Base-by-base conservation (phyloP, 2,329 filamentous ascomycete species). In the Penicillium sp. region DNA sequence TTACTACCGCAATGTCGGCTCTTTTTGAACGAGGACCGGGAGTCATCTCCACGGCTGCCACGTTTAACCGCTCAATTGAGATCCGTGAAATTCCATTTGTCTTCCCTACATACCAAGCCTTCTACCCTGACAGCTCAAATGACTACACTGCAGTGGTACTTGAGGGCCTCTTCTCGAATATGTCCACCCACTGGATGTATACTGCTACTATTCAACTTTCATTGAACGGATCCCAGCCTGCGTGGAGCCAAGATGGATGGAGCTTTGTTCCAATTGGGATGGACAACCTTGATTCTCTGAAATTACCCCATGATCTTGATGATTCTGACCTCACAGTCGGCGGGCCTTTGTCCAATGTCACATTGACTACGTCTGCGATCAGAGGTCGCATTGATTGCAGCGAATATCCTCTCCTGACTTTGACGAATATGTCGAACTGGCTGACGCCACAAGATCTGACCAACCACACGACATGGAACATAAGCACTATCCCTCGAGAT, bases 171-270 rank as follows among this genome's bases (percentile, higher is more conserved):
- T 60, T 48, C 23, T 23, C 39, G 6, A 58, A 58, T 16, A 3
- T 60, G 2, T 58, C 58, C 4, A 24, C 58, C 9, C 12, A 58
- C 21, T 60, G 47, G 45, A 60, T 60, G 56, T 60, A 60, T 21
- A 58, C 58, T 1, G 56, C 58, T 2, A 55, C 49, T 0, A 45
- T 60, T 12, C 58, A 60, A n/a, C 18, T 60, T 7, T 12, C 58
- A 1, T 29, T 60, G 23, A 58, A 60, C n/a, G 53, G 56, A 0
- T 55, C 58, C 10, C 26, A 60, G 43, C 58, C 58, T 2, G 46
- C 56, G 13, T 60, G 58, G 58, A 60, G 58, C 28, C 58, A 60
- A 28, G 56, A 58, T 9, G 56, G 58, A 9, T 60, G 58, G 58
- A 58, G 49, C 24, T 60, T 60, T 42, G 53, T 56, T 1, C 58